phyloP scores from a whole-genome alignment of 495 filamentous ascomycete species.

The Trichoderma gamsii region DNA sequence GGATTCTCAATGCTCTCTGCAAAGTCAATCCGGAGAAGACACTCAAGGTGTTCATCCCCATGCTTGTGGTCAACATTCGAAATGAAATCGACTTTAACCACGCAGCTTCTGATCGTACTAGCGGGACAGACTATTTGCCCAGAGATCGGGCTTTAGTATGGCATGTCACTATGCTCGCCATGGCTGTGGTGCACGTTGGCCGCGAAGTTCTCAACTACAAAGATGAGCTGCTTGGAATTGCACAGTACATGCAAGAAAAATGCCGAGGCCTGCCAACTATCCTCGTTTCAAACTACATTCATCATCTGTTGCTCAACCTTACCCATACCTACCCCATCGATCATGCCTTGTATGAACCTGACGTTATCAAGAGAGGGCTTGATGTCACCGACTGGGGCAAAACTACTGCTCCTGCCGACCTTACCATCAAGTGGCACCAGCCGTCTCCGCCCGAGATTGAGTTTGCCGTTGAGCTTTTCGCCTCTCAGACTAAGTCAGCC shows the following conservation, averaged over 20 bases:
- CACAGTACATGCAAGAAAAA: constrained; percentile 89
- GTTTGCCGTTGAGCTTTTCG: constrained; percentile 84
- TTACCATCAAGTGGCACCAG: constrained; percentile 88
- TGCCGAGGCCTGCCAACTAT: constrained; percentile 90
- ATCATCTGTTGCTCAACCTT: constrained; percentile 95
- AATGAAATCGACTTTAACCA: constrained; percentile 96
- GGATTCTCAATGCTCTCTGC: constrained; percentile 92
- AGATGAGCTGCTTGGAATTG: constrained; percentile 83
- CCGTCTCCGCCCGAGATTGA: constrained; percentile 70
- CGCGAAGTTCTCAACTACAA: constrained; percentile 81
- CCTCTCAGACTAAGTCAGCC: constrained; percentile 61
- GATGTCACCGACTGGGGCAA: constrained; percentile 75
- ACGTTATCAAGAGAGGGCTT: constrained; percentile 43
- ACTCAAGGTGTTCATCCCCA: constrained; percentile 80
- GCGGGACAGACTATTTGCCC: constrained; percentile 86
- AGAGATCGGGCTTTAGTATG: constrained; percentile 89
- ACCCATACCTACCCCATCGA: constrained; percentile 91
- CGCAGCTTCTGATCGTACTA: constrained; percentile 90
- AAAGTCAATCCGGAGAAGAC: constrained; percentile 92
- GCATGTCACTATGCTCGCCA: constrained; percentile 95
- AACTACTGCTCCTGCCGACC: constrained; percentile 56
- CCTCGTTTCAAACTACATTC: constrained; percentile 94
- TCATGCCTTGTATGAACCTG: constrained; percentile 74
- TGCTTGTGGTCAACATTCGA: constrained; percentile 83
- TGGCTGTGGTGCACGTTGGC: constrained; percentile 96